A percentile compares a stretch with the other conserved stretches of the same genome.
These are phyloP conservation scores for Canna indica DNA, from an alignment of 176 grass and related monocot species.

Conservation along the genomic window DNA sequence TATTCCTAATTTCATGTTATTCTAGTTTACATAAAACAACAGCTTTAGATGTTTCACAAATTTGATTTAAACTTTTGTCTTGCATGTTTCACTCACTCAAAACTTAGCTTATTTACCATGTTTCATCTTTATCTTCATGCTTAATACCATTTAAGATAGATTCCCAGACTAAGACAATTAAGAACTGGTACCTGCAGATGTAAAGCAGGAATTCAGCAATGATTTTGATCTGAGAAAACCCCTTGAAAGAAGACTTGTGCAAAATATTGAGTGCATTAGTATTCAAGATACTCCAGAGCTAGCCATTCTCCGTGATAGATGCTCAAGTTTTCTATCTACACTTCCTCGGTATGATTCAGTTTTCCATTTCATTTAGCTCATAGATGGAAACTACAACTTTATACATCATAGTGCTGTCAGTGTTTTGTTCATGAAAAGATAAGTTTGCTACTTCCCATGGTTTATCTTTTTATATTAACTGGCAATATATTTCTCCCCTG, in stretches of 20 bases:
- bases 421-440: background rate
- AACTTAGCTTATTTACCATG: background rate
- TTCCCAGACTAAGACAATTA: background rate
- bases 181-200: constrained; percentile 36
- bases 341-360: constrained; percentile 38
- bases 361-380: constrained; percentile 4
- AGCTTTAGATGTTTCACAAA: background rate
- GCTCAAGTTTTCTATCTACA: constrained; percentile 60
- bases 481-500: background rate
- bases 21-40: background rate
- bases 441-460: background rate
- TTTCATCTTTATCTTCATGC: background rate
- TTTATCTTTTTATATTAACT: background rate
- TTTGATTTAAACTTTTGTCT: background rate
- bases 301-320: constrained; percentile 26
- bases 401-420: background rate
- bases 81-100: background rate
- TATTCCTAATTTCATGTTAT: background rate
- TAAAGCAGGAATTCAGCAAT: constrained; percentile 67
- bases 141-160: background rate
- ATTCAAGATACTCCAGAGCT: constrained; percentile 49
- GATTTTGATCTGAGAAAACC: constrained; percentile 87
- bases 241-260: constrained; percentile 64
- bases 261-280: constrained; percentile 60
- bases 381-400: background rate